A percentile compares a stretch with the other conserved stretches of the same genome.
Conservation (phyloP, 805 yeast species). For the Hanseniaspora pseudoguilliermondii region DNA sequence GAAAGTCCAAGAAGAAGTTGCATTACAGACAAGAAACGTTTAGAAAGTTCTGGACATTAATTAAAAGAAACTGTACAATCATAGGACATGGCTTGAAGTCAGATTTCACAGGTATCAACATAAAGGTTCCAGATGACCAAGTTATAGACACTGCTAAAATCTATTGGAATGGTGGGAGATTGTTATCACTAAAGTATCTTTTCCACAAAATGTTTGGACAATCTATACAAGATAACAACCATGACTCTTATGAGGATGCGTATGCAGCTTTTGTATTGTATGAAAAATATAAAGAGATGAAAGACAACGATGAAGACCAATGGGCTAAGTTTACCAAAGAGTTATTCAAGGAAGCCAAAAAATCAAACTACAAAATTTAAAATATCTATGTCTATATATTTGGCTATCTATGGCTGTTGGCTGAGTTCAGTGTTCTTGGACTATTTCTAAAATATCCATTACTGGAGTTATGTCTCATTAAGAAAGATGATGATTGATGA, state of each 20-base stretch:
- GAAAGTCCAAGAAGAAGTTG: conserved; percentile 48
- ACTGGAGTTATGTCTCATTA: conserved; percentile 10
- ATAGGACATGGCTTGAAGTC: conserved; percentile 89
- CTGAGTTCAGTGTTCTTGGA: conserved; percentile 7
- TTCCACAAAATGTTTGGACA: conserved; percentile 65
- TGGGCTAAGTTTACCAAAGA: conserved; percentile 51
- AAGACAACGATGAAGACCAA: conserved; percentile 32
- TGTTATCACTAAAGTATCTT: conserved; percentile 70
- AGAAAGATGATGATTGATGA: background rate
- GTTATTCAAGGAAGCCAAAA: conserved; percentile 56
- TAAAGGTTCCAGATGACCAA: conserved; percentile 73
- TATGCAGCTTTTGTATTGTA: conserved; percentile 69
- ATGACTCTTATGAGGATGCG: conserved; percentile 96
- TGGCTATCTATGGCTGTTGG: conserved; percentile 3
- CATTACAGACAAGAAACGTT: conserved; percentile 76
- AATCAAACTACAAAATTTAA: conserved; percentile 26
- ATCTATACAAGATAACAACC: conserved; percentile 82
- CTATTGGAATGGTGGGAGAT: conserved; percentile 64
- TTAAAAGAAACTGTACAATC: conserved; percentile 80
- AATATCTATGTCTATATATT: background rate
- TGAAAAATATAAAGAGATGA: conserved; percentile 53
- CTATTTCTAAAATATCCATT: conserved; percentile 7
- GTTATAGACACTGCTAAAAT: conserved; percentile 82
- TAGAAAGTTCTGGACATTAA: conserved; percentile 75
- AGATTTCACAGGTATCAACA: conserved; percentile 86